These are phyloP conservation scores for Magnaporthiopsis rhizophila DNA, from an alignment of 2,329 filamentous ascomycete genomes.

Conservation along the genomic window DNA sequence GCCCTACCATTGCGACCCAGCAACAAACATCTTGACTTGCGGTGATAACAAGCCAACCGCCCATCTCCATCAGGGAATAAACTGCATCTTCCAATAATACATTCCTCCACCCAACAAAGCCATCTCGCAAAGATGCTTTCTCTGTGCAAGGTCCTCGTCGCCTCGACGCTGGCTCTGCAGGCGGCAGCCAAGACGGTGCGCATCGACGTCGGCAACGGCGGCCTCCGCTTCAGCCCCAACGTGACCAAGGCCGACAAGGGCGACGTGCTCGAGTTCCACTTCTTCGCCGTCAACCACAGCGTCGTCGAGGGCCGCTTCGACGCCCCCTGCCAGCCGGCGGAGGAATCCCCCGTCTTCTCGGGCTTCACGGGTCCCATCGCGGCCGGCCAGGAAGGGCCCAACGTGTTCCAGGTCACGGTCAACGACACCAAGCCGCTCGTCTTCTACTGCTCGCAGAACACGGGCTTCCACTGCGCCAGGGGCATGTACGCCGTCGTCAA, in stretches of 20 bases:
- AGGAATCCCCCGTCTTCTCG: constrained; percentile 32
- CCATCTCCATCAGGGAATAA: not conserved
- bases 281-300: constrained; percentile 40
- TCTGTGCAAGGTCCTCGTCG: constrained; percentile 4
- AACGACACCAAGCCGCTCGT: constrained; percentile 32
- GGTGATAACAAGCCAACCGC: not conserved
- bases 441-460: constrained; percentile 37
- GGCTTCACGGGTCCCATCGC: constrained; percentile 32
- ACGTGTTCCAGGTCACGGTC: constrained; percentile 34
- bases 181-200: constrained; percentile 19
- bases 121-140: constrained; percentile 9
- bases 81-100: not conserved
- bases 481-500: constrained; percentile 40
- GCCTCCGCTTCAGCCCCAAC: constrained; percentile 34
- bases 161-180: constrained; percentile 9
- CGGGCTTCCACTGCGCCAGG: constrained; percentile 28
- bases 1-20: no score
- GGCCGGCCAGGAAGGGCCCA: constrained; percentile 14
- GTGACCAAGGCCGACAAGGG: constrained; percentile 34
- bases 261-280: constrained; percentile 44
- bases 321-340: constrained; percentile 37
- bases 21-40: not conserved
- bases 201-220: constrained; percentile 32
- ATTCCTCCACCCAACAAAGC: not conserved
- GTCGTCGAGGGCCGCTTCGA: constrained; percentile 39